Conservation (phyloP, 2,329 filamentous ascomycete genomes). For the Xylaria digitata region DNA sequence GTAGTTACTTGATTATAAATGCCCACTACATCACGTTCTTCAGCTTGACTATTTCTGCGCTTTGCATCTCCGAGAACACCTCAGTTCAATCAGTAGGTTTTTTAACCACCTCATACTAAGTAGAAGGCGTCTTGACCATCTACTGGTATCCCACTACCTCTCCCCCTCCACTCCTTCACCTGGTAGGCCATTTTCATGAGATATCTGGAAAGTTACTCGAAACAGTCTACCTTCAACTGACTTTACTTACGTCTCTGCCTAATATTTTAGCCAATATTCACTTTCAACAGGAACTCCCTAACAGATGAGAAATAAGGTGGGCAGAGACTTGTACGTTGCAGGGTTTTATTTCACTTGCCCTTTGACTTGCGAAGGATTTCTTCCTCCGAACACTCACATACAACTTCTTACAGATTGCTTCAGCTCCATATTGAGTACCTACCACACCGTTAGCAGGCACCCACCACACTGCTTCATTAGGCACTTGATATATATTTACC, state of each 20-base stretch:
- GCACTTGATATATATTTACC: conserved; percentile 3
- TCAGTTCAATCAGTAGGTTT: not conserved
- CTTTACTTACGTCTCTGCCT: no score
- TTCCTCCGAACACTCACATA: not conserved
- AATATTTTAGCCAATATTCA: not conserved
- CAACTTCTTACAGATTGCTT: no score
- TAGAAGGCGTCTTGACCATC: not conserved
- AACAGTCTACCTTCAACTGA: not conserved
- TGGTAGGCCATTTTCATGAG: not conserved
- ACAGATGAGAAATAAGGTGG: not conserved
- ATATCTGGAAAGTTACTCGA: not conserved
- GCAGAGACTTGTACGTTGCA: not conserved
- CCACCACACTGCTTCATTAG: no score
- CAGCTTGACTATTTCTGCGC: not conserved
- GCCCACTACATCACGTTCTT: not conserved
- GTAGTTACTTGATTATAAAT: not conserved
- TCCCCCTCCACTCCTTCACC: not conserved
- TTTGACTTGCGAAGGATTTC: not conserved
- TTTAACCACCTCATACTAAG: not conserved
- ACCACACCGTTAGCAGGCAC: no score
- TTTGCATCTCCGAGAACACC: not conserved
- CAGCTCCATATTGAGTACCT: no score
- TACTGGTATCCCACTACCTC: not conserved
- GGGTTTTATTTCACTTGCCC: not conserved
- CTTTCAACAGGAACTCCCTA: not conserved